A percentile compares a stretch with the other conserved stretches of the same genome.
Evolutionary conservation across 1,284 basidiomycete species (phyloP).

Genomic region (Polyporus tsugae): DNA sequence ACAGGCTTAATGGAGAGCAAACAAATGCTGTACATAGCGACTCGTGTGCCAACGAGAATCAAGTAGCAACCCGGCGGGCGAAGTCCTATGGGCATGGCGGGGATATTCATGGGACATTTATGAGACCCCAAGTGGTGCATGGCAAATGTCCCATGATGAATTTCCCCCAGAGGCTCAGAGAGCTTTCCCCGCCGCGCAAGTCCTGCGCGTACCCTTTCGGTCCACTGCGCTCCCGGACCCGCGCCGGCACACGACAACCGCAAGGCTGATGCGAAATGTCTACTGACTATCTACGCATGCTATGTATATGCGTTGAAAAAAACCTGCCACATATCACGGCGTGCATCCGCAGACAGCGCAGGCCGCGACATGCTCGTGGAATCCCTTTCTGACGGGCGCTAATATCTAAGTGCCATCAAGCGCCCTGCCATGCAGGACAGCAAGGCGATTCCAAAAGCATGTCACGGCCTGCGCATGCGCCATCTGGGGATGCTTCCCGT

Average conservation of each 20-base stretch:
- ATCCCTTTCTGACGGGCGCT: too few species aligned
- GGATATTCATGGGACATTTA: background rate
- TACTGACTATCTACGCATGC: conserved; percentile 1
- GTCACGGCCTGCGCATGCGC: too few species aligned
- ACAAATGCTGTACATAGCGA: background rate
- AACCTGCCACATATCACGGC: background rate
- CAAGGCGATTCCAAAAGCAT: too few species aligned
- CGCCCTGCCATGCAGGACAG: too few species aligned
- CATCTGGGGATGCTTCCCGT: too few species aligned
- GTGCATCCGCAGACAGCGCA: too few species aligned
- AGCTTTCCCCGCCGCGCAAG: background rate
- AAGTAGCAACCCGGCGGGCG: background rate
- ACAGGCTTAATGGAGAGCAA: background rate
- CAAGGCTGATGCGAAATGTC: background rate
- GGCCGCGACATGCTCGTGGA: too few species aligned
- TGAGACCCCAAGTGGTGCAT: too few species aligned
- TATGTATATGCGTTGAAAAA: background rate
- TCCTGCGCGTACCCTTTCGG: background rate
- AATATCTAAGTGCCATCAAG: too few species aligned
- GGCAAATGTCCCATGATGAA: background rate
- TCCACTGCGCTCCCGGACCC: background rate
- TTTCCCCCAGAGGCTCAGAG: background rate
- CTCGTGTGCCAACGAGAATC: background rate
- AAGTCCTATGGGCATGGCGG: background rate
- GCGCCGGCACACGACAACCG: background rate